Evolutionary conservation across 352 stramenopile species (phyloP), one percentile per base, ranked within the genome.

Genomic region (Phytophthora pluvialis): DNA sequence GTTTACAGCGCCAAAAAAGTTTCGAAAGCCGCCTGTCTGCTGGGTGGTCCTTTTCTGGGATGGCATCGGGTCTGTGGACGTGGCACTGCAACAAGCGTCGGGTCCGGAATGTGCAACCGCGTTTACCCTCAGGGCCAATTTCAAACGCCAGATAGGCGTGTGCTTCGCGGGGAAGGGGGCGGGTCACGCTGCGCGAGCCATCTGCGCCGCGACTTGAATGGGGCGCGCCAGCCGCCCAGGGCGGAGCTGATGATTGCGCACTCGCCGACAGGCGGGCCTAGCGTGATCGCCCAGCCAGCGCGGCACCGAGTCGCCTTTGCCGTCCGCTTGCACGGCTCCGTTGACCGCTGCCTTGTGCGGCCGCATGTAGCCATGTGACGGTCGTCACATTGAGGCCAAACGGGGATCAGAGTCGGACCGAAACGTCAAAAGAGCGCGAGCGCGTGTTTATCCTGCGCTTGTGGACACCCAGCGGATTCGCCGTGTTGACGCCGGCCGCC

Each of bases 21-120:
- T n/a, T n/a, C 11, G 31, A 21, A 25, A 18, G 39, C 6, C 15
- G 46, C 26, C 36, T 25, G 35, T 26, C 25, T n/a, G n/a, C n/a
- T n/a, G n/a, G n/a, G 25, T 35, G 32, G 44, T 55, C 35, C n/a
- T 63, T 63, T 10, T 65, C 57, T 65, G 36, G 46, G 46, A 28
- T 51, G 31, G 49, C 43, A 18, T 16, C 44, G 50, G 31, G 33
- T 61, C 16, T 9, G 8, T 9, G n/a, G 11, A 60, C 29, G 31
- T 55, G 39, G 3, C 4, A 38, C 59, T 60, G 32, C 48, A 56
- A 44, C 16, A 25, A 35, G 26, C 49, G n/a, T 67, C 59, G 40
- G 5, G 13, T 60, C 29, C 9, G 16, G 13, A 62, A 67, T 67
- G 3, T 67, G 50, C 13, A 12, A 0, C 11, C 43, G 4, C 4